Base-by-base conservation (phyloP, 768 basidiomycete species). In the Termitomyces sp. region DNA sequence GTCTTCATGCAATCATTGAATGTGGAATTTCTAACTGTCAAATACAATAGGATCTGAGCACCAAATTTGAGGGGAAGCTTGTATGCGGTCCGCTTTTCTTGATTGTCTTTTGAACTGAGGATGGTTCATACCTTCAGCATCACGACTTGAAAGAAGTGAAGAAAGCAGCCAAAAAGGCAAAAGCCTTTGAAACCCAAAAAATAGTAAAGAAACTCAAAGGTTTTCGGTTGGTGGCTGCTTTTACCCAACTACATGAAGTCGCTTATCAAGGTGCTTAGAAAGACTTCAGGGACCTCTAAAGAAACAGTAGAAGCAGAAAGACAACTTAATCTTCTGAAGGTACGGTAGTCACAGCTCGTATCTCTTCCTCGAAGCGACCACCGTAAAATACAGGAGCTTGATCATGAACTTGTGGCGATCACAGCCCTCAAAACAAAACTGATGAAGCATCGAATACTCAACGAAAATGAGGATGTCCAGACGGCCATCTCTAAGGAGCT, bases 191-290 rank as follows among this genome's bases (percentile, higher is more conserved):
- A 74, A 83, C 82, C 0, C 90, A 88, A 70, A 89, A 88, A 69
- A 72, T 88, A n/a, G 81, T 94, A 59, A 95, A 93, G 77, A 86
- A 83, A 71, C 74, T 95, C 32, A 93, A 90, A 70, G 79, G 77
- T 28, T 70, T 87, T 32, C 75, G 88, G 90, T 90, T 62, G 53
- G 76, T 5, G 30, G 13, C 18, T 16, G 36, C 10, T 30, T n/a
- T 1, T 57, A 38, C 38, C 26, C 6, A 38, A 46, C 6, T 20
- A 33, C 46, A 48, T 35, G 18, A 16, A 48, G 3, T 26, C 35
- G 26, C 28, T 47, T 9, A 50, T 7, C 23, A 26, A 4, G n/a
- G 14, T 28, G 20, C 7, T 26, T 46, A 60, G 82, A 63, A 68
- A 68, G 65, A 78, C 78, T 59, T 69, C 73, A 33, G 70, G 73